Evolutionary conservation across 352 stramenopile species (phyloP).

Genomic region (Phytophthora ohioensis): DNA sequence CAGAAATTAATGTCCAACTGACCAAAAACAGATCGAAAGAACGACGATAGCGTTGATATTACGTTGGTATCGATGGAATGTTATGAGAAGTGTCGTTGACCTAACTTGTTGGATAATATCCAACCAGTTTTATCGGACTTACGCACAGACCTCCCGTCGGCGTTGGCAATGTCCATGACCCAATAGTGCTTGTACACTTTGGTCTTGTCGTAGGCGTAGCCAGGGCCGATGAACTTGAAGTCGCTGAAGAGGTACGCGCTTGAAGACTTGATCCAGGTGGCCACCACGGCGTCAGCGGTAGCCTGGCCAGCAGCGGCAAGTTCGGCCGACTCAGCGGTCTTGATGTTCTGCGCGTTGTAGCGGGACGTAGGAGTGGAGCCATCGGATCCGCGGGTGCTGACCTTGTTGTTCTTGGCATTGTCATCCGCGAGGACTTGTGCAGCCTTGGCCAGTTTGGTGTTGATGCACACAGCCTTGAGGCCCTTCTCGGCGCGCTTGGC

Average conservation of each 20-base stretch:
- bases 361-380: constrained; percentile 40
- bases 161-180: constrained; percentile 38
- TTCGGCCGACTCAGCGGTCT: constrained; percentile 30
- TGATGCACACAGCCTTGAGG: constrained; percentile 44
- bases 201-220: constrained; percentile 35
- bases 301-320: constrained; percentile 50
- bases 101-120: no score
- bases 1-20: no score
- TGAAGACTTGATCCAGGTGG: constrained; percentile 49
- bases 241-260: constrained; percentile 44
- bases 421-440: constrained; percentile 32
- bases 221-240: constrained; percentile 32
- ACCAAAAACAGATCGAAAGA: no score
- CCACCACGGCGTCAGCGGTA: constrained; percentile 37
- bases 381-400: constrained; percentile 39
- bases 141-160: constrained; percentile 9
- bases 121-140: no score
- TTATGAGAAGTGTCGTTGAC: no score
- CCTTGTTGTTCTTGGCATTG: constrained; percentile 35
- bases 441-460: constrained; percentile 37
- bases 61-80: no score
- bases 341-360: constrained; percentile 32
- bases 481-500: constrained; percentile 45
- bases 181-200: constrained; percentile 41
- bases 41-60: no score